These are phyloP conservation scores for Cadophora sp. DNA, from an alignment of 2,329 filamentous ascomycete species.

Conservation along the genomic window DNA sequence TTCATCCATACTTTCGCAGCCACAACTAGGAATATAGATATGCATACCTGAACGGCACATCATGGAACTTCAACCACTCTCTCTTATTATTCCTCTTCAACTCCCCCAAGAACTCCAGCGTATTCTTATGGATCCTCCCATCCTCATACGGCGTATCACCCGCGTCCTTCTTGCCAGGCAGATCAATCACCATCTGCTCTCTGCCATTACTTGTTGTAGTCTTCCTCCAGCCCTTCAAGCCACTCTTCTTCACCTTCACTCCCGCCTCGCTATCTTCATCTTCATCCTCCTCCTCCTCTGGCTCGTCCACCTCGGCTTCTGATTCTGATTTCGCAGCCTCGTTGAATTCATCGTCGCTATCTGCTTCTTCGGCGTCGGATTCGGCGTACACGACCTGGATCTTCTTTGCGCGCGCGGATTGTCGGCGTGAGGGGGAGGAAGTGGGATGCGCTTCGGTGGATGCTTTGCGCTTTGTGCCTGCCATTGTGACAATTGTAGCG, in stretches of 20 bases:
- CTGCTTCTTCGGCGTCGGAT: conserved; percentile 29
- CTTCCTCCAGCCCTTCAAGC: conserved; percentile 24
- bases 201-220: conserved; percentile 23
- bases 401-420: conserved; percentile 30
- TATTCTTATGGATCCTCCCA: conserved; percentile 62
- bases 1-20: background rate
- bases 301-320: conserved; percentile 18
- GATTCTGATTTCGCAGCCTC: conserved; percentile 15
- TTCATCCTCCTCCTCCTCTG: conserved; percentile 21
- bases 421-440: conserved; percentile 24
- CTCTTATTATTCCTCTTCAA: conserved; percentile 66
- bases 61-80: conserved; percentile 63
- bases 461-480: conserved; percentile 32
- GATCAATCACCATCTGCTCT: conserved; percentile 48
- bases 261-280: conserved; percentile 13
- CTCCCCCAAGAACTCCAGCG: conserved; percentile 62
- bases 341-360: conserved; percentile 24
- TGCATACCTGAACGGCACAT: conserved; percentile 24
- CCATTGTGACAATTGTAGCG: conserved; percentile 24
- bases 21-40: background rate
- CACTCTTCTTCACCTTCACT: conserved; percentile 8
- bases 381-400: conserved; percentile 28
- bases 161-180: conserved; percentile 50
- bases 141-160: conserved; percentile 58
- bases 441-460: background rate